Conservation (phyloP, 169 alveolate genomes). For the Cryptosporidium canis region DNA sequence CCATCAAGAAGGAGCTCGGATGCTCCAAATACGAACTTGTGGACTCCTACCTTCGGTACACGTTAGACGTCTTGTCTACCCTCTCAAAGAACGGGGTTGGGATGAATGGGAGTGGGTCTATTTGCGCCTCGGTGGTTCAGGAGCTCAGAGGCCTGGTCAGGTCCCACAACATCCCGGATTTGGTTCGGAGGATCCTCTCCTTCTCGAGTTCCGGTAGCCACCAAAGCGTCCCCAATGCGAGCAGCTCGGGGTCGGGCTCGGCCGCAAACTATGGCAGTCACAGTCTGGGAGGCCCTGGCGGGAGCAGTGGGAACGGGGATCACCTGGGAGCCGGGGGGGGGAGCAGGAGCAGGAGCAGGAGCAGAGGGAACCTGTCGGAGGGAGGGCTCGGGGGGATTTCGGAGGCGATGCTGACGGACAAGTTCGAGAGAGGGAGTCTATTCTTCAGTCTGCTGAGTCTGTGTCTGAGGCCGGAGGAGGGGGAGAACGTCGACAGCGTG, state of each 20-base stretch:
- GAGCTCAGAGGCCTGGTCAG: not conserved
- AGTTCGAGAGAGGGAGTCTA: not conserved
- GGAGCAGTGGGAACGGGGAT: not conserved
- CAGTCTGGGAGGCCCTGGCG: not conserved
- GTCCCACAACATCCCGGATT: not conserved
- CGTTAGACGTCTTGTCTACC: not conserved
- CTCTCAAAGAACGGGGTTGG: slow-evolving; percentile 9
- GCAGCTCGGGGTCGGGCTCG: not conserved
- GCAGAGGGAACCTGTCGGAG: not conserved
- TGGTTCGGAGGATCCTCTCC: not conserved
- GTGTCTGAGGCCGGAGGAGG: not conserved
- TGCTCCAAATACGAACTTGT: slow-evolving; percentile 7
- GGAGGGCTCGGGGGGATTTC: not conserved
- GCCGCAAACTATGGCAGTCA: not conserved
- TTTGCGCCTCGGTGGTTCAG: not conserved
- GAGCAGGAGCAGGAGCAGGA: not conserved
- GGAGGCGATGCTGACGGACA: not conserved
- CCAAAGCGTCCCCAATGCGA: not conserved
- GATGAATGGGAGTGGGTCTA: not conserved
- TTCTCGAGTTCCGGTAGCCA: not conserved
- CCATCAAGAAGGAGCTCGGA: slow-evolving; percentile 7
- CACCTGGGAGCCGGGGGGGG: not conserved
- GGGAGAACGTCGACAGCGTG: not conserved
- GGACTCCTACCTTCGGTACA: not conserved
- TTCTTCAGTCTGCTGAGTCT: not conserved